Evolutionary conservation across 2,329 filamentous ascomycete species (phyloP).

Genomic region (Botrytis elliptica): DNA sequence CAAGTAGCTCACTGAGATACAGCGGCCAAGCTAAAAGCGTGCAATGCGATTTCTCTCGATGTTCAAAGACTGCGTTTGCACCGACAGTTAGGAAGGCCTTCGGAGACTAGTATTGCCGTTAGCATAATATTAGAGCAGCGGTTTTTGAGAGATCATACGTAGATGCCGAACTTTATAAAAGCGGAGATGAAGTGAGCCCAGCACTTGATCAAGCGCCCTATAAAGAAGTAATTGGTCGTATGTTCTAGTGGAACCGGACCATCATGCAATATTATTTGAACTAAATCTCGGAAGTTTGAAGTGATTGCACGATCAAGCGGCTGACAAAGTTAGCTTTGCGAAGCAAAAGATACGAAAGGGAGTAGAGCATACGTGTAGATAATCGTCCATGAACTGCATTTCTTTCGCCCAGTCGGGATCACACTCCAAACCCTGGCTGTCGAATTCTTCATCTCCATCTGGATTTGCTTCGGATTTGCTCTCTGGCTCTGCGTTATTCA

Average conservation of each 20-base stretch:
- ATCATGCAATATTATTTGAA: constrained; percentile 25
- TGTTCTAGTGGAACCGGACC: not conserved
- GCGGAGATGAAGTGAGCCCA: constrained; percentile 1
- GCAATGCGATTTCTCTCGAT: constrained; percentile 48
- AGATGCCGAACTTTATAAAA: constrained; percentile 28
- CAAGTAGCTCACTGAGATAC: constrained; percentile 52
- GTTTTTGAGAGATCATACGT: constrained; percentile 28
- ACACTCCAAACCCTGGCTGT: constrained; percentile 31
- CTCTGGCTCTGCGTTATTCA: not conserved
- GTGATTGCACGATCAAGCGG: constrained; percentile 28
- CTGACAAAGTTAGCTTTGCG: constrained; percentile 27
- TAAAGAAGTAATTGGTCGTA: not conserved
- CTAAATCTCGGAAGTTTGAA: constrained; percentile 21
- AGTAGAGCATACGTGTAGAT: constrained; percentile 26
- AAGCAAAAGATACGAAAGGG: not conserved
- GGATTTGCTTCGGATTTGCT: constrained; percentile 25
- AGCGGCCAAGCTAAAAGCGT: constrained; percentile 50
- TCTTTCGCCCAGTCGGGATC: constrained; percentile 29
- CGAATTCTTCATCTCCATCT: constrained; percentile 27
- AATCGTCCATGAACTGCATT: constrained; percentile 31
- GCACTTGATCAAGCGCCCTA: constrained; percentile 22
- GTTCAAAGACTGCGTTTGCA: constrained; percentile 34
- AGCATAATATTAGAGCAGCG: constrained; percentile 46
- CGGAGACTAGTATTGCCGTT: constrained; percentile 41
- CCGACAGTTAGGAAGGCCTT: constrained; percentile 24